A percentile compares a stretch with the other conserved stretches of the same genome.
phyloP scores from a whole-genome alignment of 2,329 filamentous ascomycete genomes.

The Ophiostoma sp. region DNA sequence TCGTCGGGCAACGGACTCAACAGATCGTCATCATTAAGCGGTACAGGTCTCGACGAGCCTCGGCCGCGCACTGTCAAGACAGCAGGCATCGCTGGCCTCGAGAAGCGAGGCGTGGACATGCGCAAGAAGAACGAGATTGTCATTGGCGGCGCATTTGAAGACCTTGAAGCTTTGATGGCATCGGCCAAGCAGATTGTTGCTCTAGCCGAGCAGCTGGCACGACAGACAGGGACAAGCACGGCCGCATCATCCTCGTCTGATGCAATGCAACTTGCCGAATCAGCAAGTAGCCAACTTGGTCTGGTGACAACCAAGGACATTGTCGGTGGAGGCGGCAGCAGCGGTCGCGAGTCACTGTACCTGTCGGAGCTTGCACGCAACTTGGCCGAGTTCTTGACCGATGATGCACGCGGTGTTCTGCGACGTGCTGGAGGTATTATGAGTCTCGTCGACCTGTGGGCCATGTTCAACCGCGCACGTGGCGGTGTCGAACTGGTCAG shows the following conservation, averaged over 20 bases:
- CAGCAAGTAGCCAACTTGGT: slow-evolving; percentile 77
- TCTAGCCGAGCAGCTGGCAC: slow-evolving; percentile 82
- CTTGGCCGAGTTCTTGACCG: slow-evolving; percentile 83
- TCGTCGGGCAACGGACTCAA: slow-evolving; percentile 22
- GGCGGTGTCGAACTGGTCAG: slow-evolving; percentile 94
- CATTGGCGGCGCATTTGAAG: slow-evolving; percentile 92
- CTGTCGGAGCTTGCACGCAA: slow-evolving; percentile 83
- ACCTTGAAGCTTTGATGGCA: slow-evolving; percentile 94
- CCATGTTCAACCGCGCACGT: slow-evolving; percentile 87
- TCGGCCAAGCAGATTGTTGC: slow-evolving; percentile 96
- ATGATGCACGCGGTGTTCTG: slow-evolving; percentile 76
- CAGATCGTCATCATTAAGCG: slow-evolving; percentile 7
- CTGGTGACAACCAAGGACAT: slow-evolving; percentile 95
- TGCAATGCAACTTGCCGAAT: slow-evolving; percentile 68
- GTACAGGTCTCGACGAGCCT: slow-evolving; percentile 31
- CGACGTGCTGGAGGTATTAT: slow-evolving; percentile 83
- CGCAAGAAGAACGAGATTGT: slow-evolving; percentile 91
- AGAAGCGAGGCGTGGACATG: slow-evolving; percentile 78
- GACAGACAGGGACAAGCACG: slow-evolving; percentile 51
- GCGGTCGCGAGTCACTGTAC: slow-evolving; percentile 77
- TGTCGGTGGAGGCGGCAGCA: slow-evolving; percentile 59
- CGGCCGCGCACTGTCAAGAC: slow-evolving; percentile 53
- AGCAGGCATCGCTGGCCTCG: slow-evolving; percentile 88
- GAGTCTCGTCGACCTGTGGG: slow-evolving; percentile 87
- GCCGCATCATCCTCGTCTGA: slow-evolving; percentile 38